These are phyloP conservation scores for Loxodes magnus DNA, from an alignment of 73 alveolate species.

Conservation along the genomic window DNA sequence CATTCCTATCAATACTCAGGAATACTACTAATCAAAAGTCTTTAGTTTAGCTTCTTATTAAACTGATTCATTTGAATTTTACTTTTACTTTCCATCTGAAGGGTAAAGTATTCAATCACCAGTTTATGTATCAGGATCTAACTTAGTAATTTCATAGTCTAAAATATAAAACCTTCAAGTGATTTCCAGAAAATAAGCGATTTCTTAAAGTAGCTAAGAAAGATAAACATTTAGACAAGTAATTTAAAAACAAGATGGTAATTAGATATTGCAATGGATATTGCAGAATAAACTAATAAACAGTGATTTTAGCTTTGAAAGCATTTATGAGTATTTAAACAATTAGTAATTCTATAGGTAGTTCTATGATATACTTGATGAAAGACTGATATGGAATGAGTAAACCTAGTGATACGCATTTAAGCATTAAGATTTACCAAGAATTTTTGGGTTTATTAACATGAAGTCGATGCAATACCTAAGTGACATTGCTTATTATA, in stretches of 20 bases:
- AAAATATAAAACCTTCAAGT: too few species aligned
- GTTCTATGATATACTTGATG: slow-evolving; percentile 12
- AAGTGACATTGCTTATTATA: slow-evolving; percentile 11
- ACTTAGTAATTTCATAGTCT: slow-evolving; percentile 28
- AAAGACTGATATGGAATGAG: slow-evolving; percentile 14
- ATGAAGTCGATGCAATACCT: background rate
- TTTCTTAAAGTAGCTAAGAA: too few species aligned
- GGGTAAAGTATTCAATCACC: slow-evolving; percentile 31
- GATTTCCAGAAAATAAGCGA: too few species aligned
- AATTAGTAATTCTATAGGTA: slow-evolving; percentile 25
- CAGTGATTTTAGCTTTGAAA: too few species aligned
- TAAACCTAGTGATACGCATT: slow-evolving; percentile 19
- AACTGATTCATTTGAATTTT: slow-evolving; percentile 21
- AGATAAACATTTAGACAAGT: too few species aligned
- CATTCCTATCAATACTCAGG: background rate
- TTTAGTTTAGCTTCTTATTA: slow-evolving; percentile 3
- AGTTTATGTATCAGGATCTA: slow-evolving; percentile 25
- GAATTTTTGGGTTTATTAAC: slow-evolving; percentile 6
- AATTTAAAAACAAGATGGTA: too few species aligned
- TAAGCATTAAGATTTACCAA: slow-evolving; percentile 15
- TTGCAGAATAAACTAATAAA: too few species aligned
- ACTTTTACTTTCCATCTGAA: slow-evolving; percentile 35
- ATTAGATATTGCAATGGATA: too few species aligned
- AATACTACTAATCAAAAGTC: background rate
- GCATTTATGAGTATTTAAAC: too few species aligned